Percentiles rank a stretch among this genome's conserved stretches.
Conservation (phyloP, 257 asterid genomes). For the Echites panduratus region DNA sequence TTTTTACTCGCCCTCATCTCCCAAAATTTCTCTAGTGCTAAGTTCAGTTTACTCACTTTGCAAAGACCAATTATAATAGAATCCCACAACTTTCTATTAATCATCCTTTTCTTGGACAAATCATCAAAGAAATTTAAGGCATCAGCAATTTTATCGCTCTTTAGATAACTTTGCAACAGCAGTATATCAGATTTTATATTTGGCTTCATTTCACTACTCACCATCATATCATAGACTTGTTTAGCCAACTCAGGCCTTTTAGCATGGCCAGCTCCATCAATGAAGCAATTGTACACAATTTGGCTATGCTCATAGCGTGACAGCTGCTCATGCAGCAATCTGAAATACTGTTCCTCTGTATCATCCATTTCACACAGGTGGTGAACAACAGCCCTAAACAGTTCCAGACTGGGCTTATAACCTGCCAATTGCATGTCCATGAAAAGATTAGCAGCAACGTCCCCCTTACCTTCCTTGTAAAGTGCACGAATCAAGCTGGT, state of each 20-base stretch:
- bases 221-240: slow-evolving; percentile 55
- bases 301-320: slow-evolving; percentile 22
- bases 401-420: slow-evolving; percentile 27
- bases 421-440: slow-evolving; percentile 87
- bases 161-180: slow-evolving; percentile 52
- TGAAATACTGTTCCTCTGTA: slow-evolving; percentile 44
- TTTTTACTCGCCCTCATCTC: slow-evolving; percentile 34
- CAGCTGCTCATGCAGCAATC: slow-evolving; percentile 58
- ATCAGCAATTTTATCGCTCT: slow-evolving; percentile 29
- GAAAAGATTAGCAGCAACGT: slow-evolving; percentile 58
- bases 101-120: slow-evolving; percentile 26
- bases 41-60: slow-evolving; percentile 31
- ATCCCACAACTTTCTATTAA: slow-evolving; percentile 37
- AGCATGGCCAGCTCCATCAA: slow-evolving; percentile 85
- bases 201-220: slow-evolving; percentile 32
- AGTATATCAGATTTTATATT: slow-evolving; percentile 33
- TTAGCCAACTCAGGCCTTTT: slow-evolving; percentile 52
- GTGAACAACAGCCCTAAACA: slow-evolving; percentile 51
- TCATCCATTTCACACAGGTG: slow-evolving; percentile 46
- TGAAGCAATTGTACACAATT: slow-evolving; percentile 41
- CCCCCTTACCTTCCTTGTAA: slow-evolving; percentile 47
- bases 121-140: slow-evolving; percentile 45
- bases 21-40: slow-evolving; percentile 43
- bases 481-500: slow-evolving; percentile 51
- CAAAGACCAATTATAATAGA: slow-evolving; percentile 63